A percentile compares a stretch with the other conserved stretches of the same genome.
These are phyloP conservation scores for Metschnikowia santaceciliae DNA, from an alignment of 805 yeast genomes.

Conservation along the genomic window DNA sequence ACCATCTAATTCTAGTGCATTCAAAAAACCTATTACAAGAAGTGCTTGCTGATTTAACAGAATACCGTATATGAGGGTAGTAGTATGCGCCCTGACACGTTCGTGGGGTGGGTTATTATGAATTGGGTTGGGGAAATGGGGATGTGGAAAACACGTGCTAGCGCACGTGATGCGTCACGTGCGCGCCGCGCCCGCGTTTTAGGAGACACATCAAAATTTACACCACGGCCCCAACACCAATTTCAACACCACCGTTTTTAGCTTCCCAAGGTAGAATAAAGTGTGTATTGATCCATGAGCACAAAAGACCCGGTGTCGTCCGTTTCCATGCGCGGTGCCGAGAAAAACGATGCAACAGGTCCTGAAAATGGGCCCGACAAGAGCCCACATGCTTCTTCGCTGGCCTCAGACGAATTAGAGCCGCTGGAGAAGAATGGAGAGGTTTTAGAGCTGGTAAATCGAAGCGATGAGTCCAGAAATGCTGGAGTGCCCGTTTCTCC, in stretches of 20 bases:
- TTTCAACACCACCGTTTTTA: not conserved
- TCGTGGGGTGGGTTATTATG: too few relatives aligned
- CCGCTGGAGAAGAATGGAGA: not conserved
- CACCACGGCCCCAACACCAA: not conserved
- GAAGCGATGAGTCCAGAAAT: not conserved
- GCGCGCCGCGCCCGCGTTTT: not conserved
- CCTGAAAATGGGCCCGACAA: not conserved
- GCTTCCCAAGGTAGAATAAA: not conserved
- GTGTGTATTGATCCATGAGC: slow-evolving; percentile 2
- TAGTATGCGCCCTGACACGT: too few relatives aligned
- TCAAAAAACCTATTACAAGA: too few relatives aligned
- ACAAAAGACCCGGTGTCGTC: not conserved
- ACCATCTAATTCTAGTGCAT: too few relatives aligned
- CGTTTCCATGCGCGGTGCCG: not conserved
- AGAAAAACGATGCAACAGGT: too few relatives aligned
- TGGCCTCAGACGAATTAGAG: not conserved
- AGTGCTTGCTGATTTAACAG: too few relatives aligned
- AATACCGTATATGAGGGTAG: too few relatives aligned
- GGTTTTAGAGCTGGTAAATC: too few relatives aligned
- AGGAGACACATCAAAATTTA: not conserved
- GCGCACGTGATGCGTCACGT: not conserved
- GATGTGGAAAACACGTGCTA: not conserved
- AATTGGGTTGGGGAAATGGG: too few relatives aligned
- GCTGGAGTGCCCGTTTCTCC: not conserved
- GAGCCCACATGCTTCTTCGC: too few relatives aligned